Conservation (phyloP, 1,284 basidiomycete genomes). For the Sparassis latifolia region DNA sequence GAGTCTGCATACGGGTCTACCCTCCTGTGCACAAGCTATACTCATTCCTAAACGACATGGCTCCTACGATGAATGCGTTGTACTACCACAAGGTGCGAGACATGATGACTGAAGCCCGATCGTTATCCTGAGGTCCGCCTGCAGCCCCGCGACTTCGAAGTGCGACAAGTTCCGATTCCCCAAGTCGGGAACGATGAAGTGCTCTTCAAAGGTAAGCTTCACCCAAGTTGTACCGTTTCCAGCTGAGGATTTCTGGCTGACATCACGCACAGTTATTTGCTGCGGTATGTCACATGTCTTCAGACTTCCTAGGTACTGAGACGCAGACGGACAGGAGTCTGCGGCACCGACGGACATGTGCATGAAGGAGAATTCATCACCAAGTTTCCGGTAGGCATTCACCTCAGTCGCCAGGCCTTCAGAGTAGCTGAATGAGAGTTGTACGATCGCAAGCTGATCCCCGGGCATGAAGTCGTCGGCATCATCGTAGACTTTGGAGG, state of each 20-base stretch:
- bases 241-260: background rate
- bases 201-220: constrained; percentile 54
- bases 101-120: background rate
- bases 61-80: constrained; percentile 44
- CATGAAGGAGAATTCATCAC: constrained; percentile 58
- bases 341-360: constrained; percentile 53
- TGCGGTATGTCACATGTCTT: constrained; percentile 9
- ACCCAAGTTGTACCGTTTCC: too few relatives aligned
- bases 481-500: constrained; percentile 62
- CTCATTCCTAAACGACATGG: background rate
- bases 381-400: constrained; percentile 36
- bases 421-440: background rate
- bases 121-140: background rate
- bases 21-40: too few relatives aligned
- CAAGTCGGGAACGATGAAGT: constrained; percentile 58
- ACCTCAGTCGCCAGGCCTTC: background rate
- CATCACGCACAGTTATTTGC: constrained; percentile 11
- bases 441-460: constrained; percentile 48
- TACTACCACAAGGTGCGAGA: constrained; percentile 41
- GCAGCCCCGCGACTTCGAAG: constrained; percentile 57
- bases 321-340: constrained; percentile 18
- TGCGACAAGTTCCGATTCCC: constrained; percentile 59
- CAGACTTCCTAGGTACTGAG: background rate
- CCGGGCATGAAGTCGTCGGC: constrained; percentile 80
- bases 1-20: too few relatives aligned